These are phyloP conservation scores for Annulohypoxylon moriforme DNA, from an alignment of 495 filamentous ascomycete species.

Conservation along the genomic window DNA sequence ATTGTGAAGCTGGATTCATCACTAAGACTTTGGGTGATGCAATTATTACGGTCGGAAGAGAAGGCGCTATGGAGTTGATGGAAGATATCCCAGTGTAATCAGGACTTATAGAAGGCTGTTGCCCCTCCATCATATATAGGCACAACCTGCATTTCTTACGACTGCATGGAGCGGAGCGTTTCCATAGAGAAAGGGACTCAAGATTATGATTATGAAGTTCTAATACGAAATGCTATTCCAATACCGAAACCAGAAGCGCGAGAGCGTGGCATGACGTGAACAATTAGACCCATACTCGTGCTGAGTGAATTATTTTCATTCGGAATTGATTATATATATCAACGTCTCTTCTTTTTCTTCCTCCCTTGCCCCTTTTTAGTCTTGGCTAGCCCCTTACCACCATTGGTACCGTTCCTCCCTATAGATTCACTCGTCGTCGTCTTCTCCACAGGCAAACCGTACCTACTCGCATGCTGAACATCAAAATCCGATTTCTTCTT, in stretches of 20 bases:
- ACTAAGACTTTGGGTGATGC: conserved; percentile 77
- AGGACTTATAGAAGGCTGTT: background rate
- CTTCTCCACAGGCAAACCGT: conserved; percentile 63
- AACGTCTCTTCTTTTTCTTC: conserved; percentile 49
- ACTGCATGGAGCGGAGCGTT: background rate
- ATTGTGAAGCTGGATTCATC: conserved; percentile 77
- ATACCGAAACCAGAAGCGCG: background rate
- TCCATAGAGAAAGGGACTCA: background rate
- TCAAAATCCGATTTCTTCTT: conserved; percentile 86
- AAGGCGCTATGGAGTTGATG: conserved; percentile 73
- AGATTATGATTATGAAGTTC: background rate
- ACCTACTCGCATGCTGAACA: conserved; percentile 70
- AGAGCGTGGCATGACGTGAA: background rate
- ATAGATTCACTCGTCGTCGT: conserved; percentile 54
- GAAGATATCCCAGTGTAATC: conserved; percentile 70
- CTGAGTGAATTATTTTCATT: background rate
- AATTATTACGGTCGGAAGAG: conserved; percentile 72
- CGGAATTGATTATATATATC: background rate
- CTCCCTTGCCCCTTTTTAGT: conserved; percentile 50
- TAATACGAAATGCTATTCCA: background rate
- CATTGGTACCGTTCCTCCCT: conserved; percentile 46
- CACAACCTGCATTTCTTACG: background rate
- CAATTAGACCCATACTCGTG: background rate
- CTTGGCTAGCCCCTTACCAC: conserved; percentile 57
- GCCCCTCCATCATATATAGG: background rate